Evolutionary conservation across 108 stramenopile species (phyloP).

Genomic region (Pseudonitzschia delicatissima): DNA sequence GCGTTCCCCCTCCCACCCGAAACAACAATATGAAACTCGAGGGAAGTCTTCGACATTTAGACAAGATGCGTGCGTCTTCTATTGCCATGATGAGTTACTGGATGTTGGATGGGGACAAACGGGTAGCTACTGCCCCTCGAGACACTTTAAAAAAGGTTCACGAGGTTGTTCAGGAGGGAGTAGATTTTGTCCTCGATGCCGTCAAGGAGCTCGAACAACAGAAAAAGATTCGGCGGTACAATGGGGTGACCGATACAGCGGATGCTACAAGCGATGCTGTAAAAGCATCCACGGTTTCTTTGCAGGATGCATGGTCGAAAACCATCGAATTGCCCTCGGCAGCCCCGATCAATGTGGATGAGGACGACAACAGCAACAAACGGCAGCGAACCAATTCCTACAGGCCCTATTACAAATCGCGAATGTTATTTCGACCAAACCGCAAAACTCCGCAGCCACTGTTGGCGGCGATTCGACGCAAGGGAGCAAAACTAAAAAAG

Average conservation of each 20-base stretch:
- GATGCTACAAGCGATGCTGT: background rate
- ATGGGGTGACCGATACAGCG: slow-evolving; percentile 26
- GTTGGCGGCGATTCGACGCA: slow-evolving; percentile 61
- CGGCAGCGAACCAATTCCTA: slow-evolving; percentile 7
- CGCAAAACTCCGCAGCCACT: slow-evolving; percentile 54
- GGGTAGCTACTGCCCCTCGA: slow-evolving; percentile 27
- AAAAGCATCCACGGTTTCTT: slow-evolving; percentile 21
- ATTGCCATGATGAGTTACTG: slow-evolving; percentile 38
- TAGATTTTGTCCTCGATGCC: slow-evolving; percentile 38
- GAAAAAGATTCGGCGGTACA: slow-evolving; percentile 4
- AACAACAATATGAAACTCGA: slow-evolving; percentile 23
- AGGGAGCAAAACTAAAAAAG: slow-evolving; percentile 49
- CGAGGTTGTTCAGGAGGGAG: slow-evolving; percentile 34
- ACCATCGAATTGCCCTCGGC: slow-evolving; percentile 35
- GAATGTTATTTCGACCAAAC: slow-evolving; percentile 55
- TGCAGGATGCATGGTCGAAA: slow-evolving; percentile 85
- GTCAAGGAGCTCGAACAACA: slow-evolving; percentile 13
- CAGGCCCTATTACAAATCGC: slow-evolving; percentile 32
- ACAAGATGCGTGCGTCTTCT: slow-evolving; percentile 48
- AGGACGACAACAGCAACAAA: slow-evolving; percentile 5
- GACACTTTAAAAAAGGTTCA: slow-evolving; percentile 29
- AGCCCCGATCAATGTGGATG: slow-evolving; percentile 7
- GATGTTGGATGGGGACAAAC: slow-evolving; percentile 25
- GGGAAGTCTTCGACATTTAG: slow-evolving; percentile 42
- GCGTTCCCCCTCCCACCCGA: slow-evolving; percentile 50